These are phyloP conservation scores for Beta vulgaris DNA, from an alignment of 148 eudicot species.

Conservation along the genomic window DNA sequence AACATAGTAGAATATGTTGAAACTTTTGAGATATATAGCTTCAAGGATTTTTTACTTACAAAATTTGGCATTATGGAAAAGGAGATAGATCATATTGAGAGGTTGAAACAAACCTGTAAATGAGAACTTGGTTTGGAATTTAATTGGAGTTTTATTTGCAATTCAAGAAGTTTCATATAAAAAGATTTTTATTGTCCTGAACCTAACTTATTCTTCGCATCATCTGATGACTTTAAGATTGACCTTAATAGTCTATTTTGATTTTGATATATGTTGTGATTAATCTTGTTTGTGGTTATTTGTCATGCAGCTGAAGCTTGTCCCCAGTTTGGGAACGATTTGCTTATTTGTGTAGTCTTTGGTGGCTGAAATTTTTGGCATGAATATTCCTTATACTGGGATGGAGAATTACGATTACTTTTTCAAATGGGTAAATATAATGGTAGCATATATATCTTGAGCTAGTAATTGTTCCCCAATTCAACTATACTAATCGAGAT, in stretches of 20 bases:
- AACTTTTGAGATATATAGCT: too few species aligned
- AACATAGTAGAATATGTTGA: too few species aligned
- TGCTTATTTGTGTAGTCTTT: conserved; percentile 53
- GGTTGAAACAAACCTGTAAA: not conserved
- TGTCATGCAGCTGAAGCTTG: conserved; percentile 61
- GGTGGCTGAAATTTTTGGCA: conserved; percentile 65
- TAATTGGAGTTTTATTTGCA: not conserved
- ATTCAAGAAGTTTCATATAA: not conserved
- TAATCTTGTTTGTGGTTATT: not conserved
- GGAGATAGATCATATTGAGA: too few species aligned
- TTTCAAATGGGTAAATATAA: conserved; percentile 60
- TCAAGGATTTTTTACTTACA: too few species aligned
- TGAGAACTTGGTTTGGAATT: not conserved
- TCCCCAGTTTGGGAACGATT: conserved; percentile 63
- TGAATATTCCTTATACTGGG: conserved; percentile 73
- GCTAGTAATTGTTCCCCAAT: not conserved
- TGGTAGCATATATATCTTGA: not conserved
- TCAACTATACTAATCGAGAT: not conserved
- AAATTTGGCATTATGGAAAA: too few species aligned
- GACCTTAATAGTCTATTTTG: not conserved
- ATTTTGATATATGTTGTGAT: not conserved
- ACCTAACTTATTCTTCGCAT: not conserved
- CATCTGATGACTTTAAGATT: not conserved
- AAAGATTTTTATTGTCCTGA: too few species aligned
- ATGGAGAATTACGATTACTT: conserved; percentile 37